Conservation (phyloP, 202 grass and related monocot genomes). For the Panicum hallii region DNA sequence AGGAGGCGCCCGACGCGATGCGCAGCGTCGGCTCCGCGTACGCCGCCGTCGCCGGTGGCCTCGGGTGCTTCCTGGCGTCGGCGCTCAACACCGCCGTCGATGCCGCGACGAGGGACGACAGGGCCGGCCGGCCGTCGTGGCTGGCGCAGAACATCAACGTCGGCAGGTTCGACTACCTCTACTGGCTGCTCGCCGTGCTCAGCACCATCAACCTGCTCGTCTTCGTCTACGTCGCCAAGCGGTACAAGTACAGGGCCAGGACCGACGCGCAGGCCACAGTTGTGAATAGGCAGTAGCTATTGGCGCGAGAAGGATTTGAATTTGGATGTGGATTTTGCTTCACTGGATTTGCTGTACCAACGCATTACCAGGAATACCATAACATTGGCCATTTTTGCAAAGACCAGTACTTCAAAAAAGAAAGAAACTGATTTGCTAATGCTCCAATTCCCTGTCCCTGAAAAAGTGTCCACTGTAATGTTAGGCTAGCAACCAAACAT, state of each 20-base stretch:
- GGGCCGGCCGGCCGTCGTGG: constrained; percentile 56
- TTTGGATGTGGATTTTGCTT: background rate
- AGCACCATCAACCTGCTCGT: constrained; percentile 68
- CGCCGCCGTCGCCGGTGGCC: constrained; percentile 84
- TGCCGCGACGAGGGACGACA: constrained; percentile 57
- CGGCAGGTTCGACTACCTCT: constrained; percentile 85
- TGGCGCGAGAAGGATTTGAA: background rate
- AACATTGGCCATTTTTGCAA: too few relatives aligned
- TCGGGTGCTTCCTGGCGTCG: constrained; percentile 84
- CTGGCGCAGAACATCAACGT: constrained; percentile 91
- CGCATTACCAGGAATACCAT: background rate
- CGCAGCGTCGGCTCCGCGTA: constrained; percentile 80
- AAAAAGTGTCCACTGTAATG: background rate
- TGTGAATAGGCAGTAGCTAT: background rate
- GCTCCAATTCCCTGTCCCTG: background rate
- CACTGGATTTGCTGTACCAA: background rate
- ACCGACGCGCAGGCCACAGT: background rate
- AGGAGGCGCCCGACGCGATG: constrained; percentile 99
- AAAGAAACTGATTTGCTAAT: background rate
- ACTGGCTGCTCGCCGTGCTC: constrained; percentile 77
- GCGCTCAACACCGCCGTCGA: constrained; percentile 80
- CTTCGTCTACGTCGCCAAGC: constrained; percentile 68
- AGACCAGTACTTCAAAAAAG: background rate
- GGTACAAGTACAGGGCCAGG: constrained; percentile 72
- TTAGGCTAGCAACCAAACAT: background rate